Evolutionary conservation across 352 stramenopile species (phyloP), one percentile per base, ranked within the genome.

Genomic region (Pythium sukuiense): DNA sequence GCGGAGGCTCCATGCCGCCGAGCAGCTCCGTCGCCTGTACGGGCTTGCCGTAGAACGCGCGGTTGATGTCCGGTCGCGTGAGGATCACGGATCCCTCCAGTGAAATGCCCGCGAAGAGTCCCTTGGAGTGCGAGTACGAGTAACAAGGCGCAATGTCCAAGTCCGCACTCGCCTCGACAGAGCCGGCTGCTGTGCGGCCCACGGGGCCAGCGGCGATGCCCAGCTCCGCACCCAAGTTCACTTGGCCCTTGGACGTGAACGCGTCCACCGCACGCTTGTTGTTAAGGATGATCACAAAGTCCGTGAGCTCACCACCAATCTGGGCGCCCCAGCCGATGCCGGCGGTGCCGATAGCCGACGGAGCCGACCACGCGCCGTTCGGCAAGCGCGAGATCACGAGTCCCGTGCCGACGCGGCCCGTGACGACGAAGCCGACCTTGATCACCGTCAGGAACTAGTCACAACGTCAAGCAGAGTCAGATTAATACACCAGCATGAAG

Each of bases 281-380:
- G 79, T 98, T 98, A 58, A 99, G 87, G 48, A 98, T 90, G 61
- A 98, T 90, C 33, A 99, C 81, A 61, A 98, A 91, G 70, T 98
- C 92, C 33, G 93, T 98, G 24, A 98, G 77, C 63, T 98, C 91
- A 29, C 84, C 95, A 59, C 96, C 96, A 41, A 97, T 85, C 69
- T 98, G 83, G 16, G 92, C 83, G 1, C 96, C 96, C 85, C 87
- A 98, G 43, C 92, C 86, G 13, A 95, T 70, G 39, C 95, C 95
- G 4, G 84, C 88, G 32, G 96, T 93, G 48, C 85, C 95, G 63
- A 99, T 98, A 9, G 96, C 95, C 9, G 92, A 98, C 16, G 97
- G 97, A 35, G 96, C 95, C 24, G 91, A 98, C 96, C 97, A 99
- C 45, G 89, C 90, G 3, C 96, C 96, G 70, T 98, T 95, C 20